Evolutionary conservation across 176 grass and related monocot species (phyloP).

Genomic region (Eleusine indica): DNA sequence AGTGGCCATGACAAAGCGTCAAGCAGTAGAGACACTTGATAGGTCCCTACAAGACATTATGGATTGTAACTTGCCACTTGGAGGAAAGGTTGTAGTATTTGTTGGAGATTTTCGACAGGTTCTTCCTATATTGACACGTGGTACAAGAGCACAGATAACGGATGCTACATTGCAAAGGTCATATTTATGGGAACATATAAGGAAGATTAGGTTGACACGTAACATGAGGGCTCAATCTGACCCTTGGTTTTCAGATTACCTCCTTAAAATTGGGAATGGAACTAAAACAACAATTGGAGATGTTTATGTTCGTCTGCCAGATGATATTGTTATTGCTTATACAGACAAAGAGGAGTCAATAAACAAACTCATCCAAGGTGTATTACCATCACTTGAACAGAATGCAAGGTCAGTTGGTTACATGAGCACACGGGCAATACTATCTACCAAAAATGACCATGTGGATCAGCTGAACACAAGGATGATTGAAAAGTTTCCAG

Average conservation of each 20-base stretch:
- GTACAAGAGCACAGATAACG: no score
- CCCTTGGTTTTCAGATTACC: background rate
- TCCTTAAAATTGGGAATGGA: background rate
- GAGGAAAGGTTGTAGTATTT: no score
- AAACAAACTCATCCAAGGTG: background rate
- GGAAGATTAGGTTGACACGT: no score
- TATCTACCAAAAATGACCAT: background rate
- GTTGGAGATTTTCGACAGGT: no score
- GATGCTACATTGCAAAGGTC: no score
- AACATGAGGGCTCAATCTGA: background rate
- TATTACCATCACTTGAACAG: background rate
- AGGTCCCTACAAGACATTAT: no score
- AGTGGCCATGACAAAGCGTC: no score
- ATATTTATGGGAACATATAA: no score
- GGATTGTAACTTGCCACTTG: no score
- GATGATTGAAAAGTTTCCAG: background rate
- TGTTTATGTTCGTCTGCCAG: background rate
- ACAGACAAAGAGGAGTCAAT: background rate
- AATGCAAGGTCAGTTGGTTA: background rate
- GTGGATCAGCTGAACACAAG: background rate
- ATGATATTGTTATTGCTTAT: background rate
- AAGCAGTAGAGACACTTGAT: no score
- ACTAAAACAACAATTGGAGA: background rate
- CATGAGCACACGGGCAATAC: background rate
- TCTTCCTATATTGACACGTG: no score